Percentiles rank a stretch among this genome's conserved stretches.
These are phyloP conservation scores for Symmetrospora coprosmae DNA, from an alignment of 768 basidiomycete genomes.

Conservation along the genomic window DNA sequence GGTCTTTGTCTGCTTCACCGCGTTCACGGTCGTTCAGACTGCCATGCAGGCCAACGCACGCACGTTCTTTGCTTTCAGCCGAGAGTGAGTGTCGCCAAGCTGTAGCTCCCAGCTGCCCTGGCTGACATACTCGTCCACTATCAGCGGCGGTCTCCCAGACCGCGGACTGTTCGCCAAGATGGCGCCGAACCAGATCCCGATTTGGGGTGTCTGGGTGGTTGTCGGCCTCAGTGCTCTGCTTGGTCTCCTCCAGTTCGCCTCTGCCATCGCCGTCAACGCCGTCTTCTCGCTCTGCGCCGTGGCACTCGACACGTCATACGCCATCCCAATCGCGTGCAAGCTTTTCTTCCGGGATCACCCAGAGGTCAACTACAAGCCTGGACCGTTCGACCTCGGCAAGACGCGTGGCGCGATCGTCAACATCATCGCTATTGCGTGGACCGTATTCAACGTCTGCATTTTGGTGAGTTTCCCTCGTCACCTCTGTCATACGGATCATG, in stretches of 20 bases:
- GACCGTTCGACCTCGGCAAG: slow-evolving; percentile 36
- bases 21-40: slow-evolving; percentile 40
- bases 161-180: slow-evolving; percentile 60
- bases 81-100: slow-evolving; percentile 45
- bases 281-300: slow-evolving; percentile 30
- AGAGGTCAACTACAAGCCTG: slow-evolving; percentile 33
- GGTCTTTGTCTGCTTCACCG: slow-evolving; percentile 69
- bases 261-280: slow-evolving; percentile 28
- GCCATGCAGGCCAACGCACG: slow-evolving; percentile 68
- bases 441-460: slow-evolving; percentile 35
- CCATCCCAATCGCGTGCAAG: slow-evolving; percentile 29
- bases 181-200: slow-evolving; percentile 55
- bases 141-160: slow-evolving; percentile 53
- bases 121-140: neutral
- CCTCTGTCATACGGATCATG: slow-evolving; percentile 4
- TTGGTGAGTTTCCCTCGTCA: slow-evolving; percentile 27
- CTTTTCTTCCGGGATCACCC: slow-evolving; percentile 31
- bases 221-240: slow-evolving; percentile 23
- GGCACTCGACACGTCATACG: slow-evolving; percentile 27
- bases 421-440: slow-evolving; percentile 33
- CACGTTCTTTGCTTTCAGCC: slow-evolving; percentile 69
- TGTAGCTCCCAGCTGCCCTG: slow-evolving; percentile 42
- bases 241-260: slow-evolving; percentile 23
- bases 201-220: slow-evolving; percentile 33
- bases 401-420: slow-evolving; percentile 23